phyloP scores from a whole-genome alignment of 257 asterid species.

The Solanum pinnatisectum region DNA sequence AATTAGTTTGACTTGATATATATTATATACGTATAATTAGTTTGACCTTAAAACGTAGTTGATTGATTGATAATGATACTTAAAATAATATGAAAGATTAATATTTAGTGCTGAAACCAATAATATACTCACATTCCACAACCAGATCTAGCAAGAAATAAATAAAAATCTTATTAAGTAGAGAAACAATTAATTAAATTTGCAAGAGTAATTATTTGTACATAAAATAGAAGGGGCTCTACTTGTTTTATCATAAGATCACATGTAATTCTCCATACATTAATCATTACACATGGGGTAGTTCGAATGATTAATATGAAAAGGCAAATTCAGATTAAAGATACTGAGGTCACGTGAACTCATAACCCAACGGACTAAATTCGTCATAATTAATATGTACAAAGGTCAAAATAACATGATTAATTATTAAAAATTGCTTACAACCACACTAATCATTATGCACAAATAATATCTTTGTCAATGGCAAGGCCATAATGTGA shows the following conservation, averaged over 20 bases:
- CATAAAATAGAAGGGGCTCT: not conserved
- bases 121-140: not conserved
- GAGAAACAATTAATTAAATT: not conserved
- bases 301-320: not conserved
- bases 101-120: not conserved
- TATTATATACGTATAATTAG: not conserved
- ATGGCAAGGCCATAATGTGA: not conserved
- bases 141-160: not conserved
- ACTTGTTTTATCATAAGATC: not conserved
- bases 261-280: not conserved
- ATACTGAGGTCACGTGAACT: not conserved
- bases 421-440: not conserved
- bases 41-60: not conserved
- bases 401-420: not conserved
- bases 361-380: fast-evolving
- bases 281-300: not conserved
- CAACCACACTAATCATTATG: not conserved
- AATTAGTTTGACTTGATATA: not conserved
- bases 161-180: not conserved
- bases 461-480: not conserved
- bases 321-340: fast-evolving
- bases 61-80: not conserved
- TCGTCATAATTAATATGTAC: not conserved
- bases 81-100: not conserved
- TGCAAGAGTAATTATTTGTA: not conserved